Evolutionary conservation across 2,329 filamentous ascomycete genomes (phyloP), one percentile per base, ranked within the genome.

Genomic region (Xylariaceae sp.): DNA sequence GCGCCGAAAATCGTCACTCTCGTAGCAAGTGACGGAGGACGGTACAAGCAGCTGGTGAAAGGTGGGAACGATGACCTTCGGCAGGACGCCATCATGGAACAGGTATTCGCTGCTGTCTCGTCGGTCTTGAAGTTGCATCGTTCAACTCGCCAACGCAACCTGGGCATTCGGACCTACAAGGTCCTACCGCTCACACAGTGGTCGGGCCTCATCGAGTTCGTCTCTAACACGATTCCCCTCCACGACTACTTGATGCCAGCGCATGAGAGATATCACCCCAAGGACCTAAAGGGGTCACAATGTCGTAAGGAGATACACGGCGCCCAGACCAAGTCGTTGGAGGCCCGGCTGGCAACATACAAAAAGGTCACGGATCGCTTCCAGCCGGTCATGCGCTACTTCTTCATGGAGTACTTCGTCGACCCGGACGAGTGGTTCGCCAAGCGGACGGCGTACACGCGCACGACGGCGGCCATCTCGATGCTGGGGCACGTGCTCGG

Each of bases 61-160:
- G 88, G 88, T 42, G 89, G 92, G 13, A 90, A 90, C 52, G 92
- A 98, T 56, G 90, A 98, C 55, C 72, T 99, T 10, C 83, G 93
- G 7, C 92, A 98, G 63, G 92, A 99, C 52, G 87, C 90, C 28
- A 98, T 78, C 67, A 99, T 99, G 93, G 93, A 98, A 59, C 92
- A 99, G 60, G 92, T 98, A 1, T 99, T 98, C 56, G 86, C 89
- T 38, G 88, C 94, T 59, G 92, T 95, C 15, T 96, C 88, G 37
- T 84, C 85, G 32, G 75, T 98, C 15, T 68, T 99, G 17, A 84
- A 85, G 55, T 80, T 85, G 31, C 88, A 96, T 57, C 80, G 86
- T 35, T 75, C 80, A 10, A 95, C 92, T 3, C 82, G 88, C 24
- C 88, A 94, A 53, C 81, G 92, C 5, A 85, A 85, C 43, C 69